phyloP scores from a whole-genome alignment of 2,329 filamentous ascomycete genomes.

The Daldinia sp. region DNA sequence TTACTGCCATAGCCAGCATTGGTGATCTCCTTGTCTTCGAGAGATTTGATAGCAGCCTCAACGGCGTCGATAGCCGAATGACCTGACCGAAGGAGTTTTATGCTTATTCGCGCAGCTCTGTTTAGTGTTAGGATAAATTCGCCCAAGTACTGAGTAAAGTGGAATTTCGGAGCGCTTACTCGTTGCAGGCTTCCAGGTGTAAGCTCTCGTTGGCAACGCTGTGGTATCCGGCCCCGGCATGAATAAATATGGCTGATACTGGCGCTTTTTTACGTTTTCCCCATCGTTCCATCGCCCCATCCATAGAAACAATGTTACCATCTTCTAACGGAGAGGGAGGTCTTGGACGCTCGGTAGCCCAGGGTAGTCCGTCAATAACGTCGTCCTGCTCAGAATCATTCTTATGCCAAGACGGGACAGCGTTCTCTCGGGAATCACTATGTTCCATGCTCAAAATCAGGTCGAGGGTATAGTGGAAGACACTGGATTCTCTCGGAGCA shows the following conservation, averaged over 20 bases:
- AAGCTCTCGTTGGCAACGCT: constrained; percentile 85
- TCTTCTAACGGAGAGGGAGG: constrained; percentile 7
- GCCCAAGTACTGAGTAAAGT: background rate
- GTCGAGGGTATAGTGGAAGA: background rate
- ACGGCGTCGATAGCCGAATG: constrained; percentile 88
- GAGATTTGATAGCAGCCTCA: constrained; percentile 85
- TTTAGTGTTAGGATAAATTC: constrained; percentile 13
- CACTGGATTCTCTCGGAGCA: background rate
- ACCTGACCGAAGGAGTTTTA: constrained; percentile 83
- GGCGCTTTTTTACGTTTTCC: constrained; percentile 52
- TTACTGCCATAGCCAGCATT: constrained; percentile 98
- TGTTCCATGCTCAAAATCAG: constrained; percentile 21
- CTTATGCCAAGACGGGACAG: constrained; percentile 2
- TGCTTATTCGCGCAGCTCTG: constrained; percentile 86
- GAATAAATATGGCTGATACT: constrained; percentile 83
- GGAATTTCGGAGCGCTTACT: constrained; percentile 68
- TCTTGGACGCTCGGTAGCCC: constrained; percentile 16
- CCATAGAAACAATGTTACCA: constrained; percentile 44
- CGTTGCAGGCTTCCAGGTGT: constrained; percentile 87
- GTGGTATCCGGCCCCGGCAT: constrained; percentile 95
- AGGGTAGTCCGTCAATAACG: constrained; percentile 23
- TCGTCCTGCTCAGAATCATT: constrained; percentile 21
- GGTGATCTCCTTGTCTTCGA: constrained; percentile 95
- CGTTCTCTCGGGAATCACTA: background rate
- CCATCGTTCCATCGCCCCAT: constrained; percentile 59